These are phyloP conservation scores for Thermothelomyces thermophilus DNA, from an alignment of 2,329 filamentous ascomycete genomes.

Conservation along the genomic window DNA sequence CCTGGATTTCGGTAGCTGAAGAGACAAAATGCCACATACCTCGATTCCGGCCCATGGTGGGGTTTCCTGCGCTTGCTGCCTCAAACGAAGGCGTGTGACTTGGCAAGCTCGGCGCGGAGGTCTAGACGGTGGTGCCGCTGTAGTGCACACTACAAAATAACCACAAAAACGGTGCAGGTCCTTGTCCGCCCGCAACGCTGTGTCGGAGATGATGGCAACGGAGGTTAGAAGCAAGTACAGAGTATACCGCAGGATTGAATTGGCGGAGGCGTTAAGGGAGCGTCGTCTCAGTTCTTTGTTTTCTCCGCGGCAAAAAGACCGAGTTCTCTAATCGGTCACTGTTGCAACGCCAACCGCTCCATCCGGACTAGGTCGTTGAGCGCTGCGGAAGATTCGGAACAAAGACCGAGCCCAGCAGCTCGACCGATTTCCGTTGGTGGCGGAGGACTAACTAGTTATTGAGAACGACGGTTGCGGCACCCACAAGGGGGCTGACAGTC, in stretches of 20 bases:
- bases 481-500: background rate
- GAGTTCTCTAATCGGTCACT: conserved; percentile 8
- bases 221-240: background rate
- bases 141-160: background rate
- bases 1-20: conserved; percentile 2
- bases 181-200: background rate
- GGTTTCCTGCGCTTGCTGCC: conserved; percentile 7
- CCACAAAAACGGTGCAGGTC: background rate
- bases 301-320: conserved; percentile 3
- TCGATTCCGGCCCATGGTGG: conserved; percentile 49
- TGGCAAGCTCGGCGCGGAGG: conserved; percentile 1
- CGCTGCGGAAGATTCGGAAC: conserved; percentile 11
- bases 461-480: no score
- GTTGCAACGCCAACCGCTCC: conserved; percentile 9
- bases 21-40: conserved; percentile 36
- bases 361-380: conserved; percentile 13
- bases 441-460: no score
- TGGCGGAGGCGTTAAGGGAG: background rate
- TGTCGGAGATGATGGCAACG: background rate
- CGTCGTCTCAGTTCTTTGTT: background rate
- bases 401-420: conserved; percentile 1
- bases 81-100: conserved; percentile 3
- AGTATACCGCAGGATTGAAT: background rate
- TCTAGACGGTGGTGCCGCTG: background rate
- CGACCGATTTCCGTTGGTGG: conserved; percentile 6